These are phyloP conservation scores for Fomitopsis pulvina DNA, from an alignment of 768 basidiomycete species.

Conservation along the genomic window DNA sequence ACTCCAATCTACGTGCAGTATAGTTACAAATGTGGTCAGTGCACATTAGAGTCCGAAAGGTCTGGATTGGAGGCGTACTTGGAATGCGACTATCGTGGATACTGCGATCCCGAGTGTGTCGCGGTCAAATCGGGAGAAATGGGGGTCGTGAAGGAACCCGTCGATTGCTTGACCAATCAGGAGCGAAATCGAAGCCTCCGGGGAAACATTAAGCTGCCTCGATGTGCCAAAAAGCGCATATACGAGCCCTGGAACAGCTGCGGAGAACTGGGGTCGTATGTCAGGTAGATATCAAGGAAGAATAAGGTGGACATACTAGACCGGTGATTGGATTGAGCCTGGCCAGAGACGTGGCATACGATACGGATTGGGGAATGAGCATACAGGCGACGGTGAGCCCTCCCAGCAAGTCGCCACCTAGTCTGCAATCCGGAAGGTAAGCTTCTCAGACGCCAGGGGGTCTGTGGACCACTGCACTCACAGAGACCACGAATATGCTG, in stretches of 20 bases:
- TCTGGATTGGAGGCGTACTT: too few relatives aligned
- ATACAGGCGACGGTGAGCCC: slow-evolving; percentile 83
- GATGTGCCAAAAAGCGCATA: slow-evolving; percentile 90
- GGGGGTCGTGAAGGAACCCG: slow-evolving; percentile 44
- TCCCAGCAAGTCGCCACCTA: slow-evolving; percentile 71
- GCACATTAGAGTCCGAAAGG: neutral
- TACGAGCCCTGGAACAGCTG: slow-evolving; percentile 79
- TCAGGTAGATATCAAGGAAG: neutral
- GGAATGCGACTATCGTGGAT: slow-evolving; percentile 77
- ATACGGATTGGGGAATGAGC: slow-evolving; percentile 83
- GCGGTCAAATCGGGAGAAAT: slow-evolving; percentile 27
- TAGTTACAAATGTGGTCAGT: neutral
- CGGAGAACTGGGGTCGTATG: slow-evolving; percentile 54
- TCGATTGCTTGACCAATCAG: slow-evolving; percentile 83
- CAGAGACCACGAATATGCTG: slow-evolving; percentile 64
- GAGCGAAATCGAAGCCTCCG: slow-evolving; percentile 84
- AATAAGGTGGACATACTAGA: slow-evolving; percentile 45
- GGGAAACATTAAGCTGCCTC: slow-evolving; percentile 74
- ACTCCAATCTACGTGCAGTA: slow-evolving; percentile 55
- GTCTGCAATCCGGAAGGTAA: slow-evolving; percentile 24
- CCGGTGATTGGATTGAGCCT: slow-evolving; percentile 82
- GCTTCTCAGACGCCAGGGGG: neutral
- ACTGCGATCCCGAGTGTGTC: slow-evolving; percentile 59
- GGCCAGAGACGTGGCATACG: slow-evolving; percentile 85
- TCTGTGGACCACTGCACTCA: slow-evolving; percentile 28